These are phyloP conservation scores for Prunus padus DNA, from an alignment of 306 rosid genomes.

Conservation along the genomic window DNA sequence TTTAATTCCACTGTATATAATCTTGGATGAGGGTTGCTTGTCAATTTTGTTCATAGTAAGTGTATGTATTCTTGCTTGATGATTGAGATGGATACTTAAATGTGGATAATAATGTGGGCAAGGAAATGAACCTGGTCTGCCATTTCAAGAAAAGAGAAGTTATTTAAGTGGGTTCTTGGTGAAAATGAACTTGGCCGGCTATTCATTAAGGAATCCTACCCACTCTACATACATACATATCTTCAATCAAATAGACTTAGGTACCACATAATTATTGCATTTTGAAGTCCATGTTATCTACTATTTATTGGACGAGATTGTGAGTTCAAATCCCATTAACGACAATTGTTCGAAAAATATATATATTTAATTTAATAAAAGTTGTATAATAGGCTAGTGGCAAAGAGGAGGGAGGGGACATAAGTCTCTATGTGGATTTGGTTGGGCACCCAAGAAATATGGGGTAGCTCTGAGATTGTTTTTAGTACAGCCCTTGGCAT, in stretches of 20 bases:
- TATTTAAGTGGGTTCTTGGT: constrained; percentile 18
- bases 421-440: constrained; percentile 12
- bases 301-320: neutral
- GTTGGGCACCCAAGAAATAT: constrained; percentile 20
- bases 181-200: constrained; percentile 27
- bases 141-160: constrained; percentile 18
- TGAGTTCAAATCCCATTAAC: too few species aligned
- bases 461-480: constrained; percentile 12
- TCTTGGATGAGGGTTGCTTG: neutral
- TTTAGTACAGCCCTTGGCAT: constrained; percentile 30
- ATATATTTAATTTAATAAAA: neutral
- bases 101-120: constrained; percentile 25
- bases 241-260: constrained; percentile 9
- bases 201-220: constrained; percentile 26
- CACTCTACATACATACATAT: constrained; percentile 10
- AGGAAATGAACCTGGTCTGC: constrained; percentile 29
- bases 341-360: too few species aligned
- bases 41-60: constrained; percentile 12
- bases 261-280: neutral
- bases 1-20: neutral
- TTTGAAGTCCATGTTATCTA: too few species aligned
- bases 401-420: neutral
- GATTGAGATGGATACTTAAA: constrained; percentile 19
- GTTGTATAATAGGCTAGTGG: neutral
- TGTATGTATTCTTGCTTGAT: neutral